Percentiles rank a stretch among this genome's conserved stretches.
These are phyloP conservation scores for Phytophthora idaei DNA, from an alignment of 352 stramenopile species.

Conservation along the genomic window DNA sequence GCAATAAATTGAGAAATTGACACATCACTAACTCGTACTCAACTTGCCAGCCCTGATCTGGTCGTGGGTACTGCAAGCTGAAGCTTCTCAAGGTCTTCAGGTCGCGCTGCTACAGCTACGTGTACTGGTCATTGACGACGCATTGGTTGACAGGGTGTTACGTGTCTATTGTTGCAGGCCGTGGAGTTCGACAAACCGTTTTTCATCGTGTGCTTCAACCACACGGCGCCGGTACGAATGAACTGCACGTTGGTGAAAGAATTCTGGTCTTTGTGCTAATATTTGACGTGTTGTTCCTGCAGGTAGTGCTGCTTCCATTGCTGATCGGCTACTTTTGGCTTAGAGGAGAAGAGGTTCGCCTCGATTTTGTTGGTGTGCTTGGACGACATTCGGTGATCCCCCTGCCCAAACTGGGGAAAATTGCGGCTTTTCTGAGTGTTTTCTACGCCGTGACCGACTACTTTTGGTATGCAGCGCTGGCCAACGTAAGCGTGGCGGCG, in stretches of 20 bases:
- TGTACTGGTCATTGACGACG: no score
- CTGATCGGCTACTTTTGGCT: slow-evolving; percentile 42
- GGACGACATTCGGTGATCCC: slow-evolving; percentile 46
- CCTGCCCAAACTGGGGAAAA: slow-evolving; percentile 24
- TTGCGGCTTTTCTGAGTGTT: slow-evolving; percentile 41
- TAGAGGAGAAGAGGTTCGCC: no score
- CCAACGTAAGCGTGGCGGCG: slow-evolving; percentile 52
- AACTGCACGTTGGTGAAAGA: no score
- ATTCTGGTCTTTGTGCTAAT: no score
- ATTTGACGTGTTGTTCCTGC: no score
- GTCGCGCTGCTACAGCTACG: no score
- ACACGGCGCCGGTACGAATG: slow-evolving; percentile 46
- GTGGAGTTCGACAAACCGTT: slow-evolving; percentile 66
- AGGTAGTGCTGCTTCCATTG: slow-evolving; percentile 48
- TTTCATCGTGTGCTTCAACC: slow-evolving; percentile 68
- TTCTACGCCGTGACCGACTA: slow-evolving; percentile 64
- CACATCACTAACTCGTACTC: no score
- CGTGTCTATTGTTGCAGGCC: no score
- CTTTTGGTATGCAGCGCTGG: slow-evolving; percentile 65
- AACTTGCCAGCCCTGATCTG: slow-evolving; percentile 41
- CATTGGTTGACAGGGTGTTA: no score
- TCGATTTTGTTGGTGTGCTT: no score
- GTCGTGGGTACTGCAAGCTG: slow-evolving; percentile 42
- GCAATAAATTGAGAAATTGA: no score
- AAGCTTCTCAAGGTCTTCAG: slow-evolving; percentile 37